A percentile compares a stretch with the other conserved stretches of the same genome.
phyloP scores from a whole-genome alignment of 805 yeast species.

The Ogataea wickerhamii region DNA sequence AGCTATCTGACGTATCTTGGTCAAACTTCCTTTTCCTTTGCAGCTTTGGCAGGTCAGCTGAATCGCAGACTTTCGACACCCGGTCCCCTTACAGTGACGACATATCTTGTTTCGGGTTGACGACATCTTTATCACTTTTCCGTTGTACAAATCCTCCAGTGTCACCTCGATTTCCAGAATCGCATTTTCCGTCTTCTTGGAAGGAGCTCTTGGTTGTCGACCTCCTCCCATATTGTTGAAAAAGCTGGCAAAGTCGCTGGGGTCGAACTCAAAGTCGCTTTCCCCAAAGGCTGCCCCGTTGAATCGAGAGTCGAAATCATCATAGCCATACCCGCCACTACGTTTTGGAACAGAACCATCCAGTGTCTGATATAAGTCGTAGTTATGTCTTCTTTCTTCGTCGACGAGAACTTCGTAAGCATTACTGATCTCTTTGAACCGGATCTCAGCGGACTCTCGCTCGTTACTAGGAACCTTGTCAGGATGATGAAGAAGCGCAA shows the following conservation, averaged over 20 bases:
- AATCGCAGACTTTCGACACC: constrained; percentile 60
- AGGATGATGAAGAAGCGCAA: constrained; percentile 84
- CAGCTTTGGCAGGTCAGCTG: constrained; percentile 60
- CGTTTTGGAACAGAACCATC: constrained; percentile 29
- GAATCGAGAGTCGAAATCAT: constrained; percentile 40
- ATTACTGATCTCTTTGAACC: constrained; percentile 77
- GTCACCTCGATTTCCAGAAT: constrained; percentile 59
- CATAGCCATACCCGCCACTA: constrained; percentile 31
- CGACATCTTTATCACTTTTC: constrained; percentile 72
- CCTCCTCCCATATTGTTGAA: constrained; percentile 40
- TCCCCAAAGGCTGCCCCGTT: constrained; percentile 42
- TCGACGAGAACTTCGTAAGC: constrained; percentile 85
- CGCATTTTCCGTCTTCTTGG: constrained; percentile 58
- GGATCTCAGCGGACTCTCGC: constrained; percentile 66
- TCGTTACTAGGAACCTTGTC: constrained; percentile 70
- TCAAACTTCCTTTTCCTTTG: constrained; percentile 64
- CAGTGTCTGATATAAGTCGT: constrained; percentile 53
- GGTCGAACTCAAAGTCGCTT: constrained; percentile 45
- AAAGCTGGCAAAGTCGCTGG: constrained; percentile 77
- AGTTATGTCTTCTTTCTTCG: constrained; percentile 54
- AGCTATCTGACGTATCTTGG: constrained; percentile 59
- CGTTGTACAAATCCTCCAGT: constrained; percentile 72
- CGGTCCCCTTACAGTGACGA: constrained; percentile 68
- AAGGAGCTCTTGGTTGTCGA: constrained; percentile 15
- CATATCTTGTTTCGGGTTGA: constrained; percentile 73